Evolutionary conservation across 2,329 filamentous ascomycete species (phyloP).

Genomic region (Colletotrichum sp.): DNA sequence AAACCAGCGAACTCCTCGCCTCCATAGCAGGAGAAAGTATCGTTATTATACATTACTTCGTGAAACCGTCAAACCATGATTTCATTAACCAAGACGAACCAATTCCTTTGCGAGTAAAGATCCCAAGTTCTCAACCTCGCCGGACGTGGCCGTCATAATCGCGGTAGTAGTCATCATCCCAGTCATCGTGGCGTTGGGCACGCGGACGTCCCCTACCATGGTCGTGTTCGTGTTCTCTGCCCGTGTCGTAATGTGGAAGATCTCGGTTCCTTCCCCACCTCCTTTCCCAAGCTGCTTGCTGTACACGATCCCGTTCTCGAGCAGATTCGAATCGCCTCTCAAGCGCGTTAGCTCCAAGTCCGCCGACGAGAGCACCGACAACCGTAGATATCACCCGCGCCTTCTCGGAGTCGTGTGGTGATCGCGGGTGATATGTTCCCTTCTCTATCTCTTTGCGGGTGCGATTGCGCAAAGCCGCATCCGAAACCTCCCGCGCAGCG

Average conservation of each 20-base stretch:
- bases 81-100: neutral
- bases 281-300: slow-evolving; percentile 36
- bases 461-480: slow-evolving; percentile 38
- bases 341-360: slow-evolving; percentile 57
- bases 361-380: slow-evolving; percentile 58
- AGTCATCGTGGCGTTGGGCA: slow-evolving; percentile 24
- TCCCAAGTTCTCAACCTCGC: slow-evolving; percentile 15
- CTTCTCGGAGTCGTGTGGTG: slow-evolving; percentile 28
- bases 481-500: slow-evolving; percentile 53
- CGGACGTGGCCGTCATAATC: slow-evolving; percentile 1
- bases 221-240: slow-evolving; percentile 13
- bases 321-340: slow-evolving; percentile 47
- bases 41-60: neutral
- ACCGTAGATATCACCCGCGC: slow-evolving; percentile 51
- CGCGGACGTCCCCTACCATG: slow-evolving; percentile 24
- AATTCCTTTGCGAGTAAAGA: neutral
- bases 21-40: neutral
- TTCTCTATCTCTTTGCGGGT: slow-evolving; percentile 16
- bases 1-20: neutral
- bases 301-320: slow-evolving; percentile 34
- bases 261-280: slow-evolving; percentile 32
- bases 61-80: neutral
- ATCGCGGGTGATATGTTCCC: slow-evolving; percentile 5
- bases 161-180: slow-evolving; percentile 24
- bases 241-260: slow-evolving; percentile 27